These are phyloP conservation scores for Aspergillus niger DNA, from an alignment of 2,329 filamentous ascomycete genomes.

Conservation along the genomic window DNA sequence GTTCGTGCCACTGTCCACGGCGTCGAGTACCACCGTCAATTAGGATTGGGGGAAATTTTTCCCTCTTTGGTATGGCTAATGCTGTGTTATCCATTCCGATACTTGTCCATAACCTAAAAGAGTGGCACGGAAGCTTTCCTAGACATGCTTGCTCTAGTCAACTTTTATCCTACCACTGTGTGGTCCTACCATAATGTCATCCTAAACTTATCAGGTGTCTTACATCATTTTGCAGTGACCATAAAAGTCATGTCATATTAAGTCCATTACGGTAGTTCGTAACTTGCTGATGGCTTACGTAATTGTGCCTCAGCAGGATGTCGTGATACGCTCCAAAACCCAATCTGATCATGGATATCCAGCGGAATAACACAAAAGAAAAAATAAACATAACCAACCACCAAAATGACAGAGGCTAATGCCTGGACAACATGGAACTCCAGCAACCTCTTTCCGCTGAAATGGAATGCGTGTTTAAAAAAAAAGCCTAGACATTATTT, in stretches of 20 bases:
- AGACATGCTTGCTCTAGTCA: not conserved
- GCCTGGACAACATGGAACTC: not conserved
- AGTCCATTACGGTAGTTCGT: not conserved
- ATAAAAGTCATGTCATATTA: not conserved
- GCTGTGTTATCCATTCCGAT: not conserved
- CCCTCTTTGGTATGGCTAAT: not conserved
- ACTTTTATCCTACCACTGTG: too few relatives aligned
- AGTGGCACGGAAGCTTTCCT: not conserved
- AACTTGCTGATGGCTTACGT: not conserved
- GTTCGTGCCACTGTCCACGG: conserved; percentile 37
- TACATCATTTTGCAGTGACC: not conserved
- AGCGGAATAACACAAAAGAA: not conserved
- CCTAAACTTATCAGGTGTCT: too few relatives aligned
- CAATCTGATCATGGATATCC: not conserved
- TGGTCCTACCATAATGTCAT: too few relatives aligned
- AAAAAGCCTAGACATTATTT: not conserved
- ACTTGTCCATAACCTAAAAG: not conserved
- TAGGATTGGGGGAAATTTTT: not conserved
- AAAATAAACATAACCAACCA: not conserved
- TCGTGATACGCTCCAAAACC: not conserved
- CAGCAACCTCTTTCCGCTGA: not conserved
- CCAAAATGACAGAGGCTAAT: not conserved
- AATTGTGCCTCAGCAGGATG: not conserved
- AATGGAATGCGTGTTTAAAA: not conserved
- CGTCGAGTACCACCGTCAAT: not conserved